These are phyloP conservation scores for Aspergillus fructus DNA, from an alignment of 2,329 filamentous ascomycete genomes.

Conservation along the genomic window DNA sequence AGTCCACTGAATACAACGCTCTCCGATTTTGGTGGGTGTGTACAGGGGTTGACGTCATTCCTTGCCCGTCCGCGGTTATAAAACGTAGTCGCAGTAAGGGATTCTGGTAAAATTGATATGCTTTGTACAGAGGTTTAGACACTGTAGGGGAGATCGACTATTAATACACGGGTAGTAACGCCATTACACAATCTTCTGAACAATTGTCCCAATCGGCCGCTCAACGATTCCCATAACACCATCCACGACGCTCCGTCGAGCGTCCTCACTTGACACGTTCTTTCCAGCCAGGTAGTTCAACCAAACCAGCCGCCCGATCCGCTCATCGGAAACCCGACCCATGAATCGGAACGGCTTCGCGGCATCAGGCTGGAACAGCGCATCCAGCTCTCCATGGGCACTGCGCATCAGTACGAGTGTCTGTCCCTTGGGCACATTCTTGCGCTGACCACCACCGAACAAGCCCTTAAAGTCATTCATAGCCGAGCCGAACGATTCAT, in stretches of 20 bases:
- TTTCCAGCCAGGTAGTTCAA: conserved; percentile 84
- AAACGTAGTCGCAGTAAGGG: background rate
- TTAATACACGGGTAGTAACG: background rate
- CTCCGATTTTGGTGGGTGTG: background rate
- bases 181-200: conserved; percentile 65
- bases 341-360: conserved; percentile 55
- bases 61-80: background rate
- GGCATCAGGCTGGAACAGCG: conserved; percentile 61
- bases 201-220: conserved; percentile 82
- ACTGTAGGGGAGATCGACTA: background rate
- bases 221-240: conserved; percentile 87
- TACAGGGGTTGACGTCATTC: background rate
- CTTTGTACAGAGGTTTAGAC: background rate
- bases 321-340: conserved; percentile 73
- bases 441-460: conserved; percentile 69
- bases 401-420: conserved; percentile 74
- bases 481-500: conserved; percentile 73
- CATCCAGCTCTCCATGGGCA: conserved; percentile 62
- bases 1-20: background rate
- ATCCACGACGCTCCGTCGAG: conserved; percentile 77
- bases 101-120: background rate
- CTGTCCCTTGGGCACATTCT: conserved; percentile 73
- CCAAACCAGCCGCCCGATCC: conserved; percentile 80
- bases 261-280: conserved; percentile 80
- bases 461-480: conserved; percentile 76